Percentiles rank a stretch among this genome's conserved stretches.
Conservation (phyloP, 2,329 filamentous ascomycete genomes). For the Cladosporium oxysporum region DNA sequence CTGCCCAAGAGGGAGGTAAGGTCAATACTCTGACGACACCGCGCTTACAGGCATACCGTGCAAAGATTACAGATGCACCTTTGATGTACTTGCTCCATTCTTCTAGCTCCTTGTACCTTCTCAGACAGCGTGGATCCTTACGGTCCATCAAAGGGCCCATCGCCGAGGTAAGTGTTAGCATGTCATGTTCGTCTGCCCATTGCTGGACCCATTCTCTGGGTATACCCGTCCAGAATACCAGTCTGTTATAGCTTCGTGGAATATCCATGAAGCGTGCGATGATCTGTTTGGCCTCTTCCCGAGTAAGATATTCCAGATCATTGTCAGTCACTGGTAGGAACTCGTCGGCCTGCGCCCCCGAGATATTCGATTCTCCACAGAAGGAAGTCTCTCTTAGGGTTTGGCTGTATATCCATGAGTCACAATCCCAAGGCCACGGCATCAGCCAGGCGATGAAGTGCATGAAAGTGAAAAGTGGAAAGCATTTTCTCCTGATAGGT, state of each 20-base stretch:
- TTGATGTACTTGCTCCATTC: background rate
- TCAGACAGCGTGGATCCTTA: background rate
- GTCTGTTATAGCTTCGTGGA: conserved; percentile 8
- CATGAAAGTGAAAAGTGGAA: conserved; percentile 13
- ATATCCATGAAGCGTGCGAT: conserved; percentile 3
- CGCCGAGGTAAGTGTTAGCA: conserved; percentile 9
- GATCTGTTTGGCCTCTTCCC: conserved; percentile 6
- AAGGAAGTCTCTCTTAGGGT: background rate
- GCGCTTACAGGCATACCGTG: conserved; percentile 5
- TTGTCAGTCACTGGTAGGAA: background rate
- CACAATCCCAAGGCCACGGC: conserved; percentile 12
- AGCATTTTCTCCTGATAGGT: conserved; percentile 1
- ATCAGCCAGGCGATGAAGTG: conserved; percentile 9
- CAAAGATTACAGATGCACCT: conserved; percentile 11
- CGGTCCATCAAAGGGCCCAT: conserved; percentile 11
- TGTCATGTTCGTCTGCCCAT: conserved; percentile 14
- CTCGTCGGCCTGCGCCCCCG: background rate
- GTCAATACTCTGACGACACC: conserved; percentile 15
- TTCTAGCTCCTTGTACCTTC: background rate
- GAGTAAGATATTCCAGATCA: conserved; percentile 12
- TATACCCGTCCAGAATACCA: conserved; percentile 11
- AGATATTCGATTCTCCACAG: background rate
- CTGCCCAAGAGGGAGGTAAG: conserved; percentile 4
- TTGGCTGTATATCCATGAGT: background rate
- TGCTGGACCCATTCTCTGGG: conserved; percentile 13